Evolutionary conservation across 2,329 filamentous ascomycete species (phyloP), one percentile per base, ranked within the genome.

Genomic region (Gyromitra esculenta): DNA sequence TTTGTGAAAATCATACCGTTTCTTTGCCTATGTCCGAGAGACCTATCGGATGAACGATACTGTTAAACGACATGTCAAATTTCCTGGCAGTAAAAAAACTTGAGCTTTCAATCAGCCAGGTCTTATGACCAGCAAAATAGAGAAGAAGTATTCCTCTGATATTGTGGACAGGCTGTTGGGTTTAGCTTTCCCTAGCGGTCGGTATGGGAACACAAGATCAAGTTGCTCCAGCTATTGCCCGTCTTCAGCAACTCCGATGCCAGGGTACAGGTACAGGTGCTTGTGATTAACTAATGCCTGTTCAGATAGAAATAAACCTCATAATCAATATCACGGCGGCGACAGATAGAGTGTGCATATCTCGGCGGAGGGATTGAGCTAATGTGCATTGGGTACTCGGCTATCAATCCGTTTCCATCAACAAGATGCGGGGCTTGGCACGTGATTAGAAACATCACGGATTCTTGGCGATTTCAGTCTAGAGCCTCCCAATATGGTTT

Each of bases 401-500:
- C 25, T 50, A 63, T 71, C 35, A 18, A 63, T 31, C 57, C 45
- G 67, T 37, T 65, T 65, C 45, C 31, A 45, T 65, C 62, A 21
- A 65, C 21, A 54, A 56, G 41, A 37, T 71, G 68, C 59, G 59
- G 68, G 68, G 68, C 39, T 72, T n/a, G 1, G 11, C 67, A 71
- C 67, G 67, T 63, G 56, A 70, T 41, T 35, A n/a, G 31, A n/a
- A n/a, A 21, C 15, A 54, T n/a, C 13, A 31, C 39, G 9, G 41
- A 18, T 25, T 48, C 54, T 41, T 60, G 43, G 54, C 65, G 60
- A 25, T 54, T 35, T 25, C 43, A 35, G 18, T 43, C 11, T 3
- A 9, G 60, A 31, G 50, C 31, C 35, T 31, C 41, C 31, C 21
- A 11, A 18, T 8, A 18, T 18, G 6, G 48, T 15, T 11, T 15